Conservation (phyloP, 2,329 filamentous ascomycete genomes). For the Lithohypha guttulata region DNA sequence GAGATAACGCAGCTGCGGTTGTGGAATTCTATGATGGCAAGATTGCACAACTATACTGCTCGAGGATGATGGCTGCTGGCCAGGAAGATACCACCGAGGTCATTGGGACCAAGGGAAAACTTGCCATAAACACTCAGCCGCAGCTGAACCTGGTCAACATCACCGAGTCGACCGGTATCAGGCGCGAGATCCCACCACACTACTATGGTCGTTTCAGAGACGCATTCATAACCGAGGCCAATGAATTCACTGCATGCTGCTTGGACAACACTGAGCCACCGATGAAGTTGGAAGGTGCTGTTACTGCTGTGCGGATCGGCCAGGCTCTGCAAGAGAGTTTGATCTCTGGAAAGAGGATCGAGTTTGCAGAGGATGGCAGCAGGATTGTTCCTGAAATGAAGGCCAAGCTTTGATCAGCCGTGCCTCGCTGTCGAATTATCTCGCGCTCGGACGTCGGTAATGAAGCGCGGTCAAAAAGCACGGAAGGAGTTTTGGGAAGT, state of each 20-base stretch:
- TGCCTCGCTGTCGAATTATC: too few relatives aligned
- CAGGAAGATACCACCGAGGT: slow-evolving; percentile 57
- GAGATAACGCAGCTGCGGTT: slow-evolving; percentile 53
- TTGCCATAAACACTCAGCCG: slow-evolving; percentile 51
- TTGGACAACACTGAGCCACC: slow-evolving; percentile 47
- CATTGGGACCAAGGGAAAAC: slow-evolving; percentile 55
- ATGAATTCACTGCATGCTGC: slow-evolving; percentile 51
- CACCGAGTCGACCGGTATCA: slow-evolving; percentile 43
- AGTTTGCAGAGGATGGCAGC: slow-evolving; percentile 46
- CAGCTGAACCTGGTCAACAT: slow-evolving; percentile 45
- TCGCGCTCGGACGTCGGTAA: too few relatives aligned
- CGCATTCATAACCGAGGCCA: slow-evolving; percentile 53
- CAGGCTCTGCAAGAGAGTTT: slow-evolving; percentile 48
- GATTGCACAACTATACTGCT: slow-evolving; percentile 54
- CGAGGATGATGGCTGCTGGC: slow-evolving; percentile 57
- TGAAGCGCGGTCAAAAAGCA: too few relatives aligned
- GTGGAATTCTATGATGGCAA: slow-evolving; percentile 55
- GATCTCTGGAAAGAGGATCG: slow-evolving; percentile 45
- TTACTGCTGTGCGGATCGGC: slow-evolving; percentile 49
- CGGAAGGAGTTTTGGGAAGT: too few relatives aligned
- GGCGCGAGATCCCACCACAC: slow-evolving; percentile 48
- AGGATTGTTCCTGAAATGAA: slow-evolving; percentile 23
- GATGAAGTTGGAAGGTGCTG: slow-evolving; percentile 46
- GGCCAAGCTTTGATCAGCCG: neutral
- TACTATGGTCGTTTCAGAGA: slow-evolving; percentile 54